Conservation (phyloP, 257 asterid species). For the Solanum chmielewskii region DNA sequence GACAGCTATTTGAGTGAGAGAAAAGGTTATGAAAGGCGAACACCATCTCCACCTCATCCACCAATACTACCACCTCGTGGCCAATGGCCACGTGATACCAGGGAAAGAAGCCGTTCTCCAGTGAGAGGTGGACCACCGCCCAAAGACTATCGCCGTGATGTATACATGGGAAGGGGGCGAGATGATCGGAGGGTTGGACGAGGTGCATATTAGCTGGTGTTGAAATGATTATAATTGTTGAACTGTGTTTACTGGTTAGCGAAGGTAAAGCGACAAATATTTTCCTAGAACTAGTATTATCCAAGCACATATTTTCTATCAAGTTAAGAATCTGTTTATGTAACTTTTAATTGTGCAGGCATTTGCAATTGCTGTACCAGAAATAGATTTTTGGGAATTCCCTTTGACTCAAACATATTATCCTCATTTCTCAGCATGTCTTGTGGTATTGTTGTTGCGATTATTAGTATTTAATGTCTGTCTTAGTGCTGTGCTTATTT, state of each 20-base stretch:
- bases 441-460: not conserved
- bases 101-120: constrained; percentile 74
- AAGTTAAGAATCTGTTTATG: not conserved
- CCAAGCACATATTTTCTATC: not conserved
- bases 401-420: not conserved
- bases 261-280: not conserved
- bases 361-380: not conserved
- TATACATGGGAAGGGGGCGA: constrained; percentile 44
- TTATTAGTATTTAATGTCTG: not conserved
- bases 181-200: constrained; percentile 50
- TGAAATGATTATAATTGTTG: not conserved
- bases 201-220: constrained; percentile 23
- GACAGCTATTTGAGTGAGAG: constrained; percentile 37
- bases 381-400: not conserved
- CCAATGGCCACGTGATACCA: constrained; percentile 47
- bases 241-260: not conserved
- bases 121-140: constrained; percentile 35
- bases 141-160: constrained; percentile 40
- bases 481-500: not conserved
- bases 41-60: constrained; percentile 37
- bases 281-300: not conserved
- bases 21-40: constrained; percentile 47
- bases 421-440: not conserved
- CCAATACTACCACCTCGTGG: constrained; percentile 32
- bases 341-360: not conserved